Evolutionary conservation across 148 eudicot species (phyloP).

Genomic region (Vaccinium myrtillus): DNA sequence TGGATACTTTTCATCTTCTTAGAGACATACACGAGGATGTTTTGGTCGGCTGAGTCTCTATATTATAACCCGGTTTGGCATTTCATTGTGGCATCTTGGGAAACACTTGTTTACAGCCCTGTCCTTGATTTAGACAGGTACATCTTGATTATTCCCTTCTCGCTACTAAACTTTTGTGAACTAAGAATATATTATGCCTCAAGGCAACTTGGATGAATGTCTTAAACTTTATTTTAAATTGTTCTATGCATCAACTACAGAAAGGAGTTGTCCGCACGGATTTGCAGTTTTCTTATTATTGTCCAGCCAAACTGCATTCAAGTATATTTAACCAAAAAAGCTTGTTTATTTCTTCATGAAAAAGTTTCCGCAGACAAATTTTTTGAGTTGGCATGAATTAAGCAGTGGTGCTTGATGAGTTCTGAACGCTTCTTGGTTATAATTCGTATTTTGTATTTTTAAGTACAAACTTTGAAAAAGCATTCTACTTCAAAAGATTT

Average conservation of each 20-base stretch:
- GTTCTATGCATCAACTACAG: background rate
- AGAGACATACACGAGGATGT: conserved; percentile 97
- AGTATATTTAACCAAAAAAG: too few relatives aligned
- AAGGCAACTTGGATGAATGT: background rate
- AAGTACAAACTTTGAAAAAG: background rate
- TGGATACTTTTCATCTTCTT: conserved; percentile 95
- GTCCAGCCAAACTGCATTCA: background rate
- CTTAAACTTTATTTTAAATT: background rate
- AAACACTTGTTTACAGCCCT: conserved; percentile 88
- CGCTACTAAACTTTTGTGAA: background rate
- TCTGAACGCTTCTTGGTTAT: background rate
- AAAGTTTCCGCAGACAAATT: background rate
- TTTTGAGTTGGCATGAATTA: background rate
- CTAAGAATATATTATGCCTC: background rate
- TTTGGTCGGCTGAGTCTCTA: conserved; percentile 97
- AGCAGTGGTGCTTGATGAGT: conserved; percentile 5
- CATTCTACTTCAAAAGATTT: background rate
- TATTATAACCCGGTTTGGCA: conserved; percentile 97
- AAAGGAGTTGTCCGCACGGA: background rate
- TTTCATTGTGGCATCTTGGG: conserved; percentile 82
- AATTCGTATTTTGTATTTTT: background rate
- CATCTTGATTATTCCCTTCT: background rate
- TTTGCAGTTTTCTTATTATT: background rate
- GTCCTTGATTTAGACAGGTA: conserved; percentile 96
- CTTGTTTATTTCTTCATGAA: background rate